Conservation (phyloP, 768 basidiomycete species). For the Boletus coccyginus region DNA sequence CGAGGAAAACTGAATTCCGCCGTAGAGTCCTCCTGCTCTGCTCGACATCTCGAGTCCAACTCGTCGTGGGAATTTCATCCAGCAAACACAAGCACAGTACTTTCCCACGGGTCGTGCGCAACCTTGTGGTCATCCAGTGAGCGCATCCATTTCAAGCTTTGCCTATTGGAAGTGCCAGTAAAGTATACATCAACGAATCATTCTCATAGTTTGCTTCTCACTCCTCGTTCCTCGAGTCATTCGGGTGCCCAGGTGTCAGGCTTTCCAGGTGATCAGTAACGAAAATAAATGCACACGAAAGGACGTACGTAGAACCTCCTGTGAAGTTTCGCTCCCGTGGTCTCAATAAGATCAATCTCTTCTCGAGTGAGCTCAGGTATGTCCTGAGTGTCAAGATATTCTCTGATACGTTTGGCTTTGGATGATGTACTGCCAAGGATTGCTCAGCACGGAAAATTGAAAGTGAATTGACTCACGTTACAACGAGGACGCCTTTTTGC, state of each 20-base stretch:
- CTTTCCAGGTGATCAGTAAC: background rate
- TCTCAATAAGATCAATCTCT: constrained; percentile 24
- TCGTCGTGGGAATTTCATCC: constrained; percentile 15
- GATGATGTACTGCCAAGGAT: constrained; percentile 26
- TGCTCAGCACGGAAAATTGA: background rate
- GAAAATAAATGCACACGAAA: background rate
- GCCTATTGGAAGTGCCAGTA: too few species aligned
- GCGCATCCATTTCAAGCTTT: too few species aligned
- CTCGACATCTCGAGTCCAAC: constrained; percentile 53
- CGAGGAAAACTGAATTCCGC: constrained; percentile 83
- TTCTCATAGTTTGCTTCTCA: background rate
- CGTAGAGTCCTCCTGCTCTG: constrained; percentile 82
- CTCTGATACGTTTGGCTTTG: constrained; percentile 29
- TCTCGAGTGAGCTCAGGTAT: constrained; percentile 24
- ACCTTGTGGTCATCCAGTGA: too few species aligned
- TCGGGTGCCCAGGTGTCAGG: too few species aligned
- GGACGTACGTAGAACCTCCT: constrained; percentile 24
- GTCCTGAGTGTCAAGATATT: constrained; percentile 28
- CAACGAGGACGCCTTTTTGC: constrained; percentile 26
- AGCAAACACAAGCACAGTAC: too few species aligned
- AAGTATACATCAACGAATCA: background rate
- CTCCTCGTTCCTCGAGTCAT: too few species aligned
- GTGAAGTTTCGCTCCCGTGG: constrained; percentile 19
- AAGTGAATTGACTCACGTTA: constrained; percentile 20
- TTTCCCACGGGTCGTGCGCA: too few species aligned